Evolutionary conservation across 2,329 filamentous ascomycete genomes (phyloP).

Genomic region (Beauveria australis): DNA sequence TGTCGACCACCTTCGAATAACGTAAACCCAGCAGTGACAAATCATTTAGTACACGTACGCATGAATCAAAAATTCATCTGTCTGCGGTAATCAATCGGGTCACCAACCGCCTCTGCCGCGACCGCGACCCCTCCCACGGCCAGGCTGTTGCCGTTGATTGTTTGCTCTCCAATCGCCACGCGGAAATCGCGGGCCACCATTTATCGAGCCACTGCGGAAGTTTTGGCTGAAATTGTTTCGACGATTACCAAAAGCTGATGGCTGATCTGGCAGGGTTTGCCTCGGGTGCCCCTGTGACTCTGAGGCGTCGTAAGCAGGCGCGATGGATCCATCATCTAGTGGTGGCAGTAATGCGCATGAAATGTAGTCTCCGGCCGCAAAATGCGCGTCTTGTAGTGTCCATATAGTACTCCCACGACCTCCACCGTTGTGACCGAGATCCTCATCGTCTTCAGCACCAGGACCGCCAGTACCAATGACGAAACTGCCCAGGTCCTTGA

Average conservation of each 20-base stretch:
- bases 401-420: slow-evolving; percentile 60
- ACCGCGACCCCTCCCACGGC: neutral
- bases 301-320: slow-evolving; percentile 39
- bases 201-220: neutral
- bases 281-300: neutral
- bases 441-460: slow-evolving; percentile 32
- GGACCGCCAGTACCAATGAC: slow-evolving; percentile 58
- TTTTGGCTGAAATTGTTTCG: neutral
- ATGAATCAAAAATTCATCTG: neutral
- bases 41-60: neutral
- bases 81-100: neutral
- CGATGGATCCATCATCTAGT: slow-evolving; percentile 63
- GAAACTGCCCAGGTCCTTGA: slow-evolving; percentile 75
- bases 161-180: slow-evolving; percentile 2
- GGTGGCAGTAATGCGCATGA: slow-evolving; percentile 75
- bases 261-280: neutral
- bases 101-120: slow-evolving; percentile 3
- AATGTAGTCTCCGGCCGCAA: slow-evolving; percentile 84
- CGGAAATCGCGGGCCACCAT: neutral
- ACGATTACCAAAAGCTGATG: neutral
- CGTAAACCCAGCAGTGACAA: neutral
- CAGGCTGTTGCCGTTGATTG: neutral
- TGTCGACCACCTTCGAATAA: neutral
- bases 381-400: slow-evolving; percentile 67
- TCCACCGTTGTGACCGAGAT: slow-evolving; percentile 23